Conservation (phyloP, 2,329 filamentous ascomycete genomes). For the Hymenoscyphus albidus region DNA sequence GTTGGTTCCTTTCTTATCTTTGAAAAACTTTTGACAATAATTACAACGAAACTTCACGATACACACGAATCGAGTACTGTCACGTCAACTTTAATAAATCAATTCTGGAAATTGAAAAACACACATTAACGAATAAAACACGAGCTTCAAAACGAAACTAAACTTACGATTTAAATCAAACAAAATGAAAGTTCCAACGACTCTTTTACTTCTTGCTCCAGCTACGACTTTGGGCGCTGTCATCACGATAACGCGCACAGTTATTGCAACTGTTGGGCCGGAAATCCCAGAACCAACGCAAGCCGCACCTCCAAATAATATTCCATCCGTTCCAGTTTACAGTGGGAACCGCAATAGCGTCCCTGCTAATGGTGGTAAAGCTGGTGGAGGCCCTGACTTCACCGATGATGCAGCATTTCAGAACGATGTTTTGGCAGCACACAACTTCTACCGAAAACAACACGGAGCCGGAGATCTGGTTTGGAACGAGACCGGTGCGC, state of each 20-base stretch:
- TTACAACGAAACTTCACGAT: neutral
- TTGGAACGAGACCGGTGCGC: conserved; percentile 64
- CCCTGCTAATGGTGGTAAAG: conserved; percentile 10
- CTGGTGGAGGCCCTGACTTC: conserved; percentile 36
- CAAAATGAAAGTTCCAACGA: neutral
- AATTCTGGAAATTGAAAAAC: neutral
- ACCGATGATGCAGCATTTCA: conserved; percentile 41
- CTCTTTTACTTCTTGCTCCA: neutral
- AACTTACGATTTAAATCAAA: neutral
- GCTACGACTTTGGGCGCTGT: neutral
- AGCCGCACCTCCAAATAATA: neutral
- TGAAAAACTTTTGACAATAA: neutral
- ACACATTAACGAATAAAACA: neutral
- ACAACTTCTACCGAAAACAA: conserved; percentile 60
- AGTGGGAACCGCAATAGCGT: conserved; percentile 35
- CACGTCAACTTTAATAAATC: neutral
- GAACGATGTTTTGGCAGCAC: conserved; percentile 57
- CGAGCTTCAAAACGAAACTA: neutral
- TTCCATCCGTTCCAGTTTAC: neutral
- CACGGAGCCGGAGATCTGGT: conserved; percentile 56
- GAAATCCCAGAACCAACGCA: conserved; percentile 36
- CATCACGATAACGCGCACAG: neutral
- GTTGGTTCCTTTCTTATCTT: neutral
- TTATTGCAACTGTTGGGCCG: neutral
- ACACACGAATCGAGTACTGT: neutral